Conservation (phyloP, 2,329 filamentous ascomycete genomes). For the Hypoxylon sp. region DNA sequence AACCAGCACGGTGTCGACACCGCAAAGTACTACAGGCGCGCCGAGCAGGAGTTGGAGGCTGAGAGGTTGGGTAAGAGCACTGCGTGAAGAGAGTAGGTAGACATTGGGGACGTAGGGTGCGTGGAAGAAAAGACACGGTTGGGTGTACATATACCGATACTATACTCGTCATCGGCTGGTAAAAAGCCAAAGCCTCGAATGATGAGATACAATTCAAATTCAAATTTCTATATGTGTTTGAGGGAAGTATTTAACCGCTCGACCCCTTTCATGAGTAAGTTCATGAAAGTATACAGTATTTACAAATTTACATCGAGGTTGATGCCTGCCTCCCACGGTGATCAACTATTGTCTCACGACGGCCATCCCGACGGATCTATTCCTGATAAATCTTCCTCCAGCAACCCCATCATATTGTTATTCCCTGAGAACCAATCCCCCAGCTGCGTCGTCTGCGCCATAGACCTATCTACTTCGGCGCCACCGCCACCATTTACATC, state of each 20-base stretch:
- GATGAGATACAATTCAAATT: conserved; percentile 15
- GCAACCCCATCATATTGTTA: conserved; percentile 46
- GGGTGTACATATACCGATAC: conserved; percentile 30
- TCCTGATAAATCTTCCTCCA: conserved; percentile 47
- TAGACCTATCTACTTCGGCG: conserved; percentile 23
- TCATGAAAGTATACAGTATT: too few relatives aligned
- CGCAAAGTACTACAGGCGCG: conserved; percentile 96
- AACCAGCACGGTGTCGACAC: conserved; percentile 95
- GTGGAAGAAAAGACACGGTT: conserved; percentile 1
- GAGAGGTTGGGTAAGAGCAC: conserved; percentile 59
- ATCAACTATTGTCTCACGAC: too few relatives aligned
- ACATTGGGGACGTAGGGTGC: neutral
- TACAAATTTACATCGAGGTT: too few relatives aligned
- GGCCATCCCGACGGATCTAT: conserved; percentile 42
- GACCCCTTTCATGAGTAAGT: too few relatives aligned
- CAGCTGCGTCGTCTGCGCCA: conserved; percentile 43
- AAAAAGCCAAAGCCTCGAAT: conserved; percentile 9
- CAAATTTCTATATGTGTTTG: neutral
- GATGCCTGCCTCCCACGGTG: too few relatives aligned
- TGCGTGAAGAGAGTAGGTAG: conserved; percentile 5
- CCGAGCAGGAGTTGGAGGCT: conserved; percentile 89
- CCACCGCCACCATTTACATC: conserved; percentile 14
- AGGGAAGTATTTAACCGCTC: too few relatives aligned
- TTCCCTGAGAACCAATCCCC: conserved; percentile 49
- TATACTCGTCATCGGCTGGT: conserved; percentile 20